Evolutionary conservation across 2,329 filamentous ascomycete genomes (phyloP), one percentile per base, ranked within the genome.

Genomic region (Shiraia sp.): DNA sequence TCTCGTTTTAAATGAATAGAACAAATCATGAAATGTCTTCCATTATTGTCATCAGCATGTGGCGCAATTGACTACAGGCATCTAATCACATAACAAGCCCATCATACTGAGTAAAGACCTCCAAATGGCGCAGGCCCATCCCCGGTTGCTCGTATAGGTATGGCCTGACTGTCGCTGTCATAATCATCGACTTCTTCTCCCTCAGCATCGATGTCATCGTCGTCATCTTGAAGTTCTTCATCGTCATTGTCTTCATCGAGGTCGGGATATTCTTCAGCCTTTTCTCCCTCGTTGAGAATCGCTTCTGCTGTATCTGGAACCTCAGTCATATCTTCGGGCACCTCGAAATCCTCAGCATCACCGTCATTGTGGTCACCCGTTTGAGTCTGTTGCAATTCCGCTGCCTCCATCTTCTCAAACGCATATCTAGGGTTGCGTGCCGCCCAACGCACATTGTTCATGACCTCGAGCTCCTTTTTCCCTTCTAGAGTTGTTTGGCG

Each of bases 371-470:
- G 23, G 4, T 7, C 15, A 4, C 8, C n/a, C 9, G 51, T 22
- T 8, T 52, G 26, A 3, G 12, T 30, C 7, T 32, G 36, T 5
- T 36, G 40, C 16, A 42, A 44, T 9, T 41, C 40, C 7, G 36
- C 24, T 15, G 36, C 52, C 27, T 62, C 57, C 53, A 63, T 56
- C 25, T 57, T 60, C 40, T 68, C 63, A 35, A 66, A 66, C 1
- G 64, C 59, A 39, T 65, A 66, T 29, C 58, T 43, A 3, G 65
- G 64, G 23, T 63, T 68, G 32, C 56, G 60, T 23, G 60, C 65
- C 24, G 63, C 63, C 36, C 50, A 59, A 3, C 65, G 61, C 8
- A 67, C 59, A 8, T 36, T 55, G 24, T 57, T 45, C 62, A 68
- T 65, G n/a, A 69, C 48, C 2, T 53, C 47, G 32, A 66, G 63